Conservation (phyloP, 2,329 filamentous ascomycete genomes). For the Neopestalotiopsis sp. region DNA sequence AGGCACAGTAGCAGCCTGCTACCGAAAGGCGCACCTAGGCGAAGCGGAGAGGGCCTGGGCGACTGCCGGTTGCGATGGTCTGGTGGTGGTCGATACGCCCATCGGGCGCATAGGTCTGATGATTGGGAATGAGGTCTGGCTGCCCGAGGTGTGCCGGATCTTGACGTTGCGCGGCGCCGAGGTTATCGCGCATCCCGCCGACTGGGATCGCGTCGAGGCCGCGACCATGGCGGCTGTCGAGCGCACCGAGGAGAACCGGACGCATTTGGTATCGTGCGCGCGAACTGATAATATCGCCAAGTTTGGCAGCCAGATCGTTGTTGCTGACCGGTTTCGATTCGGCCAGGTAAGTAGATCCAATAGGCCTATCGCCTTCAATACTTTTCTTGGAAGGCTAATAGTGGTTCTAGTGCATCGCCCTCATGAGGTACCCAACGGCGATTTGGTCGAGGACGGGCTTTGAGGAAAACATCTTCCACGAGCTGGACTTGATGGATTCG, state of each 20-base stretch:
- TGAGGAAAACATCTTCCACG: conserved; percentile 7
- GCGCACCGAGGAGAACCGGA: conserved; percentile 11
- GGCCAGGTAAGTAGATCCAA: background rate
- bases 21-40: background rate
- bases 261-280: conserved; percentile 7
- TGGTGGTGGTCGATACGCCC: conserved; percentile 6
- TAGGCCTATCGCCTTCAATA: background rate
- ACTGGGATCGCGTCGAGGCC: conserved; percentile 8
- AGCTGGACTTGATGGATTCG: conserved; percentile 12
- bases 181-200: conserved; percentile 6
- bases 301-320: conserved; percentile 11
- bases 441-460: conserved; percentile 8
- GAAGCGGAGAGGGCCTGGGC: conserved; percentile 2
- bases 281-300: background rate
- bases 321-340: conserved; percentile 7
- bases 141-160: conserved; percentile 10
- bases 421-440: conserved; percentile 7
- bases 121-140: conserved; percentile 12
- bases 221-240: conserved; percentile 11
- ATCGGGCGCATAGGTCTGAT: conserved; percentile 12
- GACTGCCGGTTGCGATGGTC: background rate
- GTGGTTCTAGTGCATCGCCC: background rate
- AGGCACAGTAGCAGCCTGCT: background rate
- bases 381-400: background rate
- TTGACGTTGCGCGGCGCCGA: conserved; percentile 9